These are phyloP conservation scores for Cercospora sp. DNA, from an alignment of 2,329 filamentous ascomycete species.

Conservation along the genomic window DNA sequence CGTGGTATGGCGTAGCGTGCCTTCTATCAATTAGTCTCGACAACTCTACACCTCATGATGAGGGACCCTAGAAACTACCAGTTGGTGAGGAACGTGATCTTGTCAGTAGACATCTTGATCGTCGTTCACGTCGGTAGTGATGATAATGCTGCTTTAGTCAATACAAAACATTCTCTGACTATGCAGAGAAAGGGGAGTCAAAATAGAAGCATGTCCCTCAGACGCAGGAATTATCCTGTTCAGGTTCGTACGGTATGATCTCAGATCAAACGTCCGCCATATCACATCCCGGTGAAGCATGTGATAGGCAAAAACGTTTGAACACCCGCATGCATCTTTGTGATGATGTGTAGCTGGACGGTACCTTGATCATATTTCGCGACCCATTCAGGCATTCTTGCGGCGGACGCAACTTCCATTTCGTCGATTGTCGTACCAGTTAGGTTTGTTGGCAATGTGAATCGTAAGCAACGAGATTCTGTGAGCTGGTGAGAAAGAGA, in stretches of 20 bases:
- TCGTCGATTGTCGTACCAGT: conserved; percentile 19
- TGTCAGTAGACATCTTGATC: conserved; percentile 69
- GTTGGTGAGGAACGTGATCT: conserved; percentile 83
- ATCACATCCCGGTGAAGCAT: conserved; percentile 30
- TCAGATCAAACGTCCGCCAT: conserved; percentile 56
- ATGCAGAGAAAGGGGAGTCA: conserved; percentile 47
- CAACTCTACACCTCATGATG: not conserved
- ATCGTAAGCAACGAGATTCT: not conserved
- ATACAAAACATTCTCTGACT: conserved; percentile 38
- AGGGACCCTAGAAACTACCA: conserved; percentile 55
- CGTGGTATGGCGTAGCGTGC: conserved; percentile 81
- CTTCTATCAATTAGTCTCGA: conserved; percentile 43
- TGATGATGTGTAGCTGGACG: conserved; percentile 17
- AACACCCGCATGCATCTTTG: conserved; percentile 45
- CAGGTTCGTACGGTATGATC: conserved; percentile 80
- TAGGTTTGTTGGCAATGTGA: not conserved
- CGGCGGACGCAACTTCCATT: conserved; percentile 16
- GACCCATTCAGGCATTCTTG: conserved; percentile 14
- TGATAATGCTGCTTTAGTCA: conserved; percentile 34
- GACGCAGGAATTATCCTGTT: conserved; percentile 79
- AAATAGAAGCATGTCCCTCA: conserved; percentile 73
- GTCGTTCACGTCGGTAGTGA: conserved; percentile 43
- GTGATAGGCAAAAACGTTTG: conserved; percentile 20
- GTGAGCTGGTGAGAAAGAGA: conserved; percentile 4
- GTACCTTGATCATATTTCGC: conserved; percentile 28